A percentile compares a stretch with the other conserved stretches of the same genome.
Evolutionary conservation across 2,329 filamentous ascomycete genomes (phyloP).

Genomic region (Cladobotryum mycophilum): DNA sequence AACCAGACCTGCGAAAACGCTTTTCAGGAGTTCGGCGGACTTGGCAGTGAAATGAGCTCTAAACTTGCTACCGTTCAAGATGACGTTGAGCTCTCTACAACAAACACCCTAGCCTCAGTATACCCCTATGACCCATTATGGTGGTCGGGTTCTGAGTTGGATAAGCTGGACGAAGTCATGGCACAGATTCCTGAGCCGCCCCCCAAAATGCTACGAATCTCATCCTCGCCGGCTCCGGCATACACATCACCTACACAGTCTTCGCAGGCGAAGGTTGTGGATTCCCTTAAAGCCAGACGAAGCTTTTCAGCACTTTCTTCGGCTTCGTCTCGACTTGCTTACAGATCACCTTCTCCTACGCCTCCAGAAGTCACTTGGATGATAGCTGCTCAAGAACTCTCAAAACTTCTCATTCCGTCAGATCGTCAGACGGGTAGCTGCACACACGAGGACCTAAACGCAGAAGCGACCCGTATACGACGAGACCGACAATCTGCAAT

Average conservation of each 20-base stretch:
- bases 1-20: constrained; percentile 37
- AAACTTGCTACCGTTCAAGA: constrained; percentile 38
- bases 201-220: constrained; percentile 47
- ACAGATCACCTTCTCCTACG: constrained; percentile 54
- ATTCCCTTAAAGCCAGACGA: constrained; percentile 58
- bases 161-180: constrained; percentile 60
- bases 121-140: constrained; percentile 59
- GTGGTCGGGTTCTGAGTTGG: constrained; percentile 63
- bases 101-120: constrained; percentile 19
- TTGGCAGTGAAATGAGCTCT: constrained; percentile 54
- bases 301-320: constrained; percentile 50
- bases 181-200: constrained; percentile 42
- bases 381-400: constrained; percentile 74
- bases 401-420: constrained; percentile 71
- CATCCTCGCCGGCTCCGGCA: constrained; percentile 63
- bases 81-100: constrained; percentile 17
- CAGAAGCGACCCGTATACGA: constrained; percentile 56
- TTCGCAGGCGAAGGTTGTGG: constrained; percentile 72
- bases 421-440: constrained; percentile 71
- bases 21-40: constrained; percentile 31
- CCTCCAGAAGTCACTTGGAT: constrained; percentile 82
- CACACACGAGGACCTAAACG: constrained; percentile 70
- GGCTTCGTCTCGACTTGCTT: constrained; percentile 12
- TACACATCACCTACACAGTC: constrained; percentile 86
- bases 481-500: constrained; percentile 57